Evolutionary conservation across 176 grass and related monocot species (phyloP).

Genomic region (Microstegium vimineum): DNA sequence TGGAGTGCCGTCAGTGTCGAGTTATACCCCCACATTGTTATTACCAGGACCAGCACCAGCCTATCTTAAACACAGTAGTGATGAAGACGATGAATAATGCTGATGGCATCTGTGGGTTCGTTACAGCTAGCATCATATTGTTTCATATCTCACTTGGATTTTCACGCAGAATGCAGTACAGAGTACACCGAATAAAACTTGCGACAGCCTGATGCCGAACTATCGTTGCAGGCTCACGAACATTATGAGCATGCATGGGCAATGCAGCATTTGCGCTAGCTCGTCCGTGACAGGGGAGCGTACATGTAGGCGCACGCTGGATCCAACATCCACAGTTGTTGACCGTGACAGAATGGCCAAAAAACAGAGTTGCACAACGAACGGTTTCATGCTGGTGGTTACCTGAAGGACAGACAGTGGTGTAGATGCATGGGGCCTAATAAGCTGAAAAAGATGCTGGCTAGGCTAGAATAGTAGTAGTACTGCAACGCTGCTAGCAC

Average conservation of each 20-base stretch:
- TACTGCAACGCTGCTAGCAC: neutral
- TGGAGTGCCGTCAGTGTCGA: constrained; percentile 1
- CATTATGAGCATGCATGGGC: constrained; percentile 1
- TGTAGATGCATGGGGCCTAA: neutral
- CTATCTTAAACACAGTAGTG: neutral
- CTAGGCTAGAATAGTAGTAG: neutral
- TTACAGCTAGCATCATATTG: neutral
- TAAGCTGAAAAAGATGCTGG: neutral
- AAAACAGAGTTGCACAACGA: neutral
- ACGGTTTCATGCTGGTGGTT: neutral
- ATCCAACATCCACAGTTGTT: constrained; percentile 14
- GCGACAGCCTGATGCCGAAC: neutral
- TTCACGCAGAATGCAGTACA: neutral
- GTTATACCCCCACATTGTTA: neutral
- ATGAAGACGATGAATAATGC: neutral
- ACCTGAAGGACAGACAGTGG: neutral
- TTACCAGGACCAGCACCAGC: constrained; percentile 25
- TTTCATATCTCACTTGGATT: neutral
- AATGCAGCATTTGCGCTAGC: neutral
- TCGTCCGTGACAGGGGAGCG: neutral
- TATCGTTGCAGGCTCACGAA: neutral
- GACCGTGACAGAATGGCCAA: constrained; percentile 19
- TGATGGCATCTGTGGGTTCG: neutral
- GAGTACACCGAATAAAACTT: neutral
- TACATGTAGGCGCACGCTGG: neutral